Evolutionary conservation across 371 early-diverging fungal species (phyloP).

Genomic region (Umbelopsis sp.): DNA sequence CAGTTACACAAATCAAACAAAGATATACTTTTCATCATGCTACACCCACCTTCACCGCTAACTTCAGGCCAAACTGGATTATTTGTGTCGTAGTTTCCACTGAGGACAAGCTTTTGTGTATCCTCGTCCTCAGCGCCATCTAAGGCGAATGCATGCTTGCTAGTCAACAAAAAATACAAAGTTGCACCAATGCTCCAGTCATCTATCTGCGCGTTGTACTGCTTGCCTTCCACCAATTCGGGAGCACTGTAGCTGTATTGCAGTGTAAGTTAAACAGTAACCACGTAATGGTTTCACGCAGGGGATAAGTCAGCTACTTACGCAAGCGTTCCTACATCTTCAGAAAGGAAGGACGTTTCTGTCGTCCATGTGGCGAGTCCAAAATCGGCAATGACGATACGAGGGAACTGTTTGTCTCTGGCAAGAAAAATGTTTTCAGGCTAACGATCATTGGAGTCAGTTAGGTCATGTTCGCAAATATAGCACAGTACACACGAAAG

Average conservation of each 20-base stretch:
- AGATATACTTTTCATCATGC: background rate
- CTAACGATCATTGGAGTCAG: background rate
- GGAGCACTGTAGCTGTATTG: background rate
- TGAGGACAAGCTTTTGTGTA: background rate
- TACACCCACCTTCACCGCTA: background rate
- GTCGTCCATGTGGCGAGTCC: background rate
- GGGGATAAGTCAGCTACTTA: background rate
- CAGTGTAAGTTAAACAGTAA: background rate
- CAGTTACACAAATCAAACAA: background rate
- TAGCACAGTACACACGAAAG: no score
- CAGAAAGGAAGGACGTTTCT: background rate
- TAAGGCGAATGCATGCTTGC: background rate
- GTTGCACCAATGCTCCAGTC: background rate
- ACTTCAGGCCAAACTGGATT: background rate
- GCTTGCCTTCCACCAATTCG: background rate
- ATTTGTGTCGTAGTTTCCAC: background rate
- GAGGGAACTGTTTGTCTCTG: background rate
- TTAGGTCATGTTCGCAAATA: no score
- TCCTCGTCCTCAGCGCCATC: background rate
- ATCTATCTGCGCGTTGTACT: background rate
- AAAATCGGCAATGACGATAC: background rate
- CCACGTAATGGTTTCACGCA: background rate
- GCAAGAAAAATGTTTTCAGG: slow-evolving; percentile 11
- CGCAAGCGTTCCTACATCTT: background rate
- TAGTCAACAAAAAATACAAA: background rate